phyloP scores from a whole-genome alignment of 2,329 filamentous ascomycete species.

The Talaromyces albobiverticillius region DNA sequence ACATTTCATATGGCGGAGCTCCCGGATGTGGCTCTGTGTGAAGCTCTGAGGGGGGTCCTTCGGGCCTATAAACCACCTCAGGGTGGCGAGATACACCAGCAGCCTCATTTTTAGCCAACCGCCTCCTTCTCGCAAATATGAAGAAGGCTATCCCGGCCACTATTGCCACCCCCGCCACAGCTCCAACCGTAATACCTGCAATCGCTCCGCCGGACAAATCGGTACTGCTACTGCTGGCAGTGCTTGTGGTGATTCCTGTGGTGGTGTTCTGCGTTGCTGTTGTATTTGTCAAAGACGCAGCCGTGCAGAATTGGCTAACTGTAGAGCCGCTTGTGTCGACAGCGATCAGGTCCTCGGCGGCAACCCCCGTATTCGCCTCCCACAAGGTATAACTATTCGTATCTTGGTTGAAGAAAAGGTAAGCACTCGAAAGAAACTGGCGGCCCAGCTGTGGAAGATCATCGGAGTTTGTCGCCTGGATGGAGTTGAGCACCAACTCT shows the following conservation, averaged over 20 bases:
- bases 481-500: neutral
- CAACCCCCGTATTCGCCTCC: constrained; percentile 16
- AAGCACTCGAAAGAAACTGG: constrained; percentile 30
- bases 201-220: constrained; percentile 62
- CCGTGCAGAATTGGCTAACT: neutral
- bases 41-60: neutral
- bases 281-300: neutral
- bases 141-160: neutral
- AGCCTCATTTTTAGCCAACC: neutral
- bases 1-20: neutral
- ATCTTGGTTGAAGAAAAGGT: constrained; percentile 30
- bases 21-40: neutral
- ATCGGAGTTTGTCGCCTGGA: constrained; percentile 11
- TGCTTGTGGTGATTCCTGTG: neutral
- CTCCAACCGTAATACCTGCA: constrained; percentile 74
- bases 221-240: neutral
- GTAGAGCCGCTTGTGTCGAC: neutral
- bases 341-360: constrained; percentile 21
- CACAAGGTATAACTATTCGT: constrained; percentile 20
- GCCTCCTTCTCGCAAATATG: neutral
- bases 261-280: neutral
- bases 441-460: constrained; percentile 25
- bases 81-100: neutral
- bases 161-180: neutral
- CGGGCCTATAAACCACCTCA: neutral